These are phyloP conservation scores for Francoa sonchifolia DNA, from an alignment of 441 rosid species.

Conservation along the genomic window DNA sequence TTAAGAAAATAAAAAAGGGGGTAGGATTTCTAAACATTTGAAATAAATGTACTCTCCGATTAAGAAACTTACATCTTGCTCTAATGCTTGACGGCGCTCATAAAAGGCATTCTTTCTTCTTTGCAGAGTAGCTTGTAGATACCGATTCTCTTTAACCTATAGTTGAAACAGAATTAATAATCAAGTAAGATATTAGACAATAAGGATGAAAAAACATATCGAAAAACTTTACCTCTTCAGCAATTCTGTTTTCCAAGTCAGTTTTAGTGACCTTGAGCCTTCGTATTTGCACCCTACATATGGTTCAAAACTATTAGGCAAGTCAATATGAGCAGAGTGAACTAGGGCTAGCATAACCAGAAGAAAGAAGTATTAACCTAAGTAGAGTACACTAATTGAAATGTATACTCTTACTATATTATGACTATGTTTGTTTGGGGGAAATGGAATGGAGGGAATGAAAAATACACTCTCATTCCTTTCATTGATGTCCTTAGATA, in stretches of 20 bases:
- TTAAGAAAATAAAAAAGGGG: background rate
- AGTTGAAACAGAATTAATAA: slow-evolving; percentile 8
- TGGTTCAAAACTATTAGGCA: too few relatives aligned
- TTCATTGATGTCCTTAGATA: too few relatives aligned
- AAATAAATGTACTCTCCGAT: too few relatives aligned
- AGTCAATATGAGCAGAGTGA: too few relatives aligned
- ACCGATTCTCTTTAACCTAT: slow-evolving; percentile 56
- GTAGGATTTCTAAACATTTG: too few relatives aligned
- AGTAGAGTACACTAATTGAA: too few relatives aligned
- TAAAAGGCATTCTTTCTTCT: slow-evolving; percentile 51
- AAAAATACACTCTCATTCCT: too few relatives aligned
- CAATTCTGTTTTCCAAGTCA: slow-evolving; percentile 50
- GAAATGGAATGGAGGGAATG: too few relatives aligned
- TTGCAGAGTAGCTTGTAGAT: slow-evolving; percentile 50
- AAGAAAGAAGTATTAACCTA: too few relatives aligned
- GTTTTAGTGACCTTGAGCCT: slow-evolving; percentile 56
- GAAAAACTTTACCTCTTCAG: slow-evolving; percentile 48
- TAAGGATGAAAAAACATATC: slow-evolving; percentile 3
- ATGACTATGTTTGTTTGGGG: too few relatives aligned
- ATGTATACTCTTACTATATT: too few relatives aligned
- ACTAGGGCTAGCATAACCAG: too few relatives aligned
- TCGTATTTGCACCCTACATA: slow-evolving; percentile 52
- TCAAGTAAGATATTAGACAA: background rate
- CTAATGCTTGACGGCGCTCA: slow-evolving; percentile 62
- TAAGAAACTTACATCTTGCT: slow-evolving; percentile 47